phyloP scores from a whole-genome alignment of 345 rosid genomes.

The Corymbia maculata region DNA sequence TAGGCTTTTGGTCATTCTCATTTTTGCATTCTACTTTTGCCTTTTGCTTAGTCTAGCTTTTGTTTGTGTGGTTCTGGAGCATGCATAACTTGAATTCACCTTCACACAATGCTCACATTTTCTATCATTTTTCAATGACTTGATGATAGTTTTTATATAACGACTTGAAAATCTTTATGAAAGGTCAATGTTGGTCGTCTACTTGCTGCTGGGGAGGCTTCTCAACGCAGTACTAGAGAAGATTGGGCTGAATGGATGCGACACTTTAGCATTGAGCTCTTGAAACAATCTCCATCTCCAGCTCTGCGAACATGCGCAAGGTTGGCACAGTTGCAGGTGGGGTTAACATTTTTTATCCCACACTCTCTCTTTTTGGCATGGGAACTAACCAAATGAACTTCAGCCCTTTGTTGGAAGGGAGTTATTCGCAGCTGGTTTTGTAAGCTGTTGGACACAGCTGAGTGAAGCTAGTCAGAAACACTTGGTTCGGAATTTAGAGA shows the following conservation, averaged over 20 bases:
- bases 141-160: neutral
- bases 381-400: slow-evolving; percentile 21
- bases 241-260: slow-evolving; percentile 99
- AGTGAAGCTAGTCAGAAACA: slow-evolving; percentile 84
- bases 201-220: slow-evolving; percentile 97
- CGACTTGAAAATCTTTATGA: neutral
- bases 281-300: slow-evolving; percentile 98
- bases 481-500: slow-evolving; percentile 88
- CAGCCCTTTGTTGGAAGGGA: slow-evolving; percentile 98
- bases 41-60: neutral
- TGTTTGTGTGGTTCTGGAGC: neutral
- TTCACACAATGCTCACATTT: neutral
- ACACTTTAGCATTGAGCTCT: slow-evolving; percentile 96
- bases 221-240: slow-evolving; percentile 98
- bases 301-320: slow-evolving; percentile 95
- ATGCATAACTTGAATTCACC: neutral
- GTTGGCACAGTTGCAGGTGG: slow-evolving; percentile 94
- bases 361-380: neutral
- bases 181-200: slow-evolving; percentile 88
- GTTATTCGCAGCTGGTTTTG: slow-evolving; percentile 99
- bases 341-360: neutral
- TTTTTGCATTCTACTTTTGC: neutral
- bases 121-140: neutral
- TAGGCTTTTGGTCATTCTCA: neutral
- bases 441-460: slow-evolving; percentile 97